Evolutionary conservation across 441 rosid genomes (phyloP), one percentile per base, ranked within the genome.

Genomic region (Pelargonium myrrhifolium): DNA sequence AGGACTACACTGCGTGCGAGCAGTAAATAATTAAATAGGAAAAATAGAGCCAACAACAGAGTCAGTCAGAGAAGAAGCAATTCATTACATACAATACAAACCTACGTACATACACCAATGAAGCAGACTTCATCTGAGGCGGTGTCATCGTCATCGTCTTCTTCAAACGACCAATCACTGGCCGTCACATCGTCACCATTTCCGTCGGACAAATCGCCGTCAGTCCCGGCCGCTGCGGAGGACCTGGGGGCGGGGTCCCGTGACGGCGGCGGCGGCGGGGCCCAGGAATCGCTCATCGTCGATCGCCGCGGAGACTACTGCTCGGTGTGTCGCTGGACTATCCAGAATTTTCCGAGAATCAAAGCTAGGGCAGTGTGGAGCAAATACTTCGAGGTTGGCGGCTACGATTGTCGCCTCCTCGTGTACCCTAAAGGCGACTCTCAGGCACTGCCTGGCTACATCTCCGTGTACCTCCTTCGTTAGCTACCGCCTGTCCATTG

Each of bases 311-410:
- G 97, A 0, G 99, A 89, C 58, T 82, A 84, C 80, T 81, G 92
- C 2, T 96, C 98, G n/a, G 65, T 86, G 20, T 95, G 99, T 76
- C 71, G 87, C 72, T 95, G 99, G 98, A 92, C 96, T 72, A 96
- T 95, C 2, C 83, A 87, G 42, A 79, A 80, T 78, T 90, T 95
- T 51, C 83, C 96, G 0, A 86, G 88, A 76, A 82, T 87, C 35
- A 95, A 89, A 77, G 97, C 98, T 47, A 83, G 90, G 85, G 95
- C 96, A 70, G 78, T 90, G 1, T 92, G 96, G 98, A 90, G 99
- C 72, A 89, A 86, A 87, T 95, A 95, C 83, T 90, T 95, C 71
- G 99, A 92, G 87, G 98, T 95, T 7, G 99, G 99, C 18, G 99
- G 98, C 18, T 95, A 87, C 72, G 97, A 92, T 89, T 95, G 99